Evolutionary conservation across 768 basidiomycete genomes (phyloP).

Genomic region (Amanita exitialis): DNA sequence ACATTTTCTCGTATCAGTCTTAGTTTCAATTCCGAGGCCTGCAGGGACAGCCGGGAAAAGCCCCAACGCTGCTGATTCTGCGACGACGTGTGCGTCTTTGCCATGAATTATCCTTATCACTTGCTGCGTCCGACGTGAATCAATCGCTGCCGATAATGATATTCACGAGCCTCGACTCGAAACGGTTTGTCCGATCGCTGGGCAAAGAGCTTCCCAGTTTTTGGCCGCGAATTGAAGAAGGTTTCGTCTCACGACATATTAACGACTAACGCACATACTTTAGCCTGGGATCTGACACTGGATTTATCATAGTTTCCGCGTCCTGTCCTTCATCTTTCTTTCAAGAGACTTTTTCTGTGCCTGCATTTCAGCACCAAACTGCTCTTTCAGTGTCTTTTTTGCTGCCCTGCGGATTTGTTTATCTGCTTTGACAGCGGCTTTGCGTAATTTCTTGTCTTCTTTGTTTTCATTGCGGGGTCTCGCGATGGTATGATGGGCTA

Average conservation of each 20-base stretch:
- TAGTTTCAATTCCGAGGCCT: background rate
- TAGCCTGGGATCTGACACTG: background rate
- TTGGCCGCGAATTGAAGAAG: too few relatives aligned
- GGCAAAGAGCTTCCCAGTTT: too few relatives aligned
- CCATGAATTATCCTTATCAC: too few relatives aligned
- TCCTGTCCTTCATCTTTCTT: slow-evolving; percentile 36
- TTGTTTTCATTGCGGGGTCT: slow-evolving; percentile 69
- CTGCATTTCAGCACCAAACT: slow-evolving; percentile 54
- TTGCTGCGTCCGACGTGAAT: too few relatives aligned
- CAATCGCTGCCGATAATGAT: too few relatives aligned
- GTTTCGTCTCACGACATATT: too few relatives aligned
- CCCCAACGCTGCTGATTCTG: background rate
- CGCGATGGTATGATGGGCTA: slow-evolving; percentile 39
- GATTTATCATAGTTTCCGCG: slow-evolving; percentile 18
- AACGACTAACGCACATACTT: background rate
- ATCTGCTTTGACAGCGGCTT: slow-evolving; percentile 57
- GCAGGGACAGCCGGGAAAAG: background rate
- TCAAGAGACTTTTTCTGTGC: slow-evolving; percentile 45
- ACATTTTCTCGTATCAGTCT: background rate
- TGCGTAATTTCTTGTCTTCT: slow-evolving; percentile 66
- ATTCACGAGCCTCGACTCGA: too few relatives aligned
- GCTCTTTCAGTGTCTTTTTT: slow-evolving; percentile 58
- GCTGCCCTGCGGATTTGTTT: slow-evolving; percentile 53
- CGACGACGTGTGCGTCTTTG: too few relatives aligned
- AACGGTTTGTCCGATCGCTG: too few relatives aligned